A percentile compares a stretch with the other conserved stretches of the same genome.
Evolutionary conservation across 2,329 filamentous ascomycete genomes (phyloP).

Genomic region (Xylariales sp.): DNA sequence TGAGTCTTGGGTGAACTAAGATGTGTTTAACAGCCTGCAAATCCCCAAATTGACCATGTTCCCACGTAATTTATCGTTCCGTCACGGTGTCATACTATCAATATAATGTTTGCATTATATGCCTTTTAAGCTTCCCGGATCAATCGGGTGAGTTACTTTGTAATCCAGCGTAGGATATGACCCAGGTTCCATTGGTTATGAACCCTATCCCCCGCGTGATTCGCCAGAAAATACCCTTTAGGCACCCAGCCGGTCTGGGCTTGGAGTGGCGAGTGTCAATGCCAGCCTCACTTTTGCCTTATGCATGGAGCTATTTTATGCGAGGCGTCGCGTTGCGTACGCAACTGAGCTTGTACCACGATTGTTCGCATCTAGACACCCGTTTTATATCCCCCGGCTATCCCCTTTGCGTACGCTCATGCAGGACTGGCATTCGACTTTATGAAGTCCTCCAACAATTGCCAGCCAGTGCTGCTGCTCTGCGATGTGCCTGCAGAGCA

Average conservation of each 20-base stretch:
- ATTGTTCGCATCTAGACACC: background rate
- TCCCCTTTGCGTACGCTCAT: background rate
- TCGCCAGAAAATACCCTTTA: constrained; percentile 24
- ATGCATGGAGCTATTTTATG: background rate
- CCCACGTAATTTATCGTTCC: too few relatives aligned
- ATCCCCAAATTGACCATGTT: background rate
- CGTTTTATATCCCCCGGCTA: background rate
- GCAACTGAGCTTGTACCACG: background rate
- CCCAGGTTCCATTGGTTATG: background rate
- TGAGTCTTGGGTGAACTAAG: background rate
- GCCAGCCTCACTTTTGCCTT: constrained; percentile 1
- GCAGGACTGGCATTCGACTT: background rate
- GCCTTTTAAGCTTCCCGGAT: too few relatives aligned
- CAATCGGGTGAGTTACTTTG: too few relatives aligned
- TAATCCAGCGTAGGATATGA: background rate
- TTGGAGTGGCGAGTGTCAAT: background rate
- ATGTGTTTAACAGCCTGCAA: background rate
- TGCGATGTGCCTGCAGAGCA: background rate
- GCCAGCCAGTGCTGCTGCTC: too few relatives aligned
- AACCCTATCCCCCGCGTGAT: background rate
- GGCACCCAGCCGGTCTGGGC: constrained; percentile 17
- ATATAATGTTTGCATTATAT: too few relatives aligned
- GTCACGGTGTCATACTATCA: too few relatives aligned
- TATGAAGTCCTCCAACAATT: background rate
- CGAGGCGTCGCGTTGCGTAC: background rate